phyloP scores from a whole-genome alignment of 352 stramenopile species.

The Phytopythium vexans region DNA sequence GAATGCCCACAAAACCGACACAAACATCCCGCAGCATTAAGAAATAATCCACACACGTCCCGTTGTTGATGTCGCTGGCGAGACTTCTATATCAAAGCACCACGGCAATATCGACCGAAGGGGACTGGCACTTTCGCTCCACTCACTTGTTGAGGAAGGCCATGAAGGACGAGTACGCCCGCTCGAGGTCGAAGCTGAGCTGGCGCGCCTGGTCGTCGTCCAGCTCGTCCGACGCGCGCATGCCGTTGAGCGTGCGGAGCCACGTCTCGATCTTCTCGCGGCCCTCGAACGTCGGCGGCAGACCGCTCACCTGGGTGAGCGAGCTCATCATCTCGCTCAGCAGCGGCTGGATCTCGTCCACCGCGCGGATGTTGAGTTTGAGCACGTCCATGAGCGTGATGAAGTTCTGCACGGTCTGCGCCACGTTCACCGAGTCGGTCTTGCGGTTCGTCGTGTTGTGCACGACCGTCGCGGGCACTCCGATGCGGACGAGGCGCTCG shows the following conservation, averaged over 20 bases:
- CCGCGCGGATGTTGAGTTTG: slow-evolving; percentile 95
- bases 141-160: slow-evolving; percentile 80
- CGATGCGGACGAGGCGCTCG: slow-evolving; percentile 92
- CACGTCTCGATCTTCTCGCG: slow-evolving; percentile 93
- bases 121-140: background rate
- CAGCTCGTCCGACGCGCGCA: slow-evolving; percentile 96
- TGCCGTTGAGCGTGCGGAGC: slow-evolving; percentile 94
- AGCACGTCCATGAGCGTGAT: slow-evolving; percentile 99
- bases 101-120: background rate
- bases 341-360: slow-evolving; percentile 97
- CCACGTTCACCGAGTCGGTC: slow-evolving; percentile 89
- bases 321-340: slow-evolving; percentile 96
- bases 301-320: slow-evolving; percentile 91
- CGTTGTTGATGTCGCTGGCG: no score
- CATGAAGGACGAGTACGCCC: slow-evolving; percentile 94
- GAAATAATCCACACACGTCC: no score
- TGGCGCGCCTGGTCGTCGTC: slow-evolving; percentile 95
- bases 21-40: no score
- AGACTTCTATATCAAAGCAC: no score
- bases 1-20: no score
- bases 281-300: slow-evolving; percentile 92
- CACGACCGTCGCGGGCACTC: slow-evolving; percentile 92
- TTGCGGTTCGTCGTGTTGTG: slow-evolving; percentile 79
- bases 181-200: slow-evolving; percentile 95
- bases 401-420: slow-evolving; percentile 96